phyloP scores from a whole-genome alignment of 176 grass and related monocot genomes.

The Eragrostis curvula region DNA sequence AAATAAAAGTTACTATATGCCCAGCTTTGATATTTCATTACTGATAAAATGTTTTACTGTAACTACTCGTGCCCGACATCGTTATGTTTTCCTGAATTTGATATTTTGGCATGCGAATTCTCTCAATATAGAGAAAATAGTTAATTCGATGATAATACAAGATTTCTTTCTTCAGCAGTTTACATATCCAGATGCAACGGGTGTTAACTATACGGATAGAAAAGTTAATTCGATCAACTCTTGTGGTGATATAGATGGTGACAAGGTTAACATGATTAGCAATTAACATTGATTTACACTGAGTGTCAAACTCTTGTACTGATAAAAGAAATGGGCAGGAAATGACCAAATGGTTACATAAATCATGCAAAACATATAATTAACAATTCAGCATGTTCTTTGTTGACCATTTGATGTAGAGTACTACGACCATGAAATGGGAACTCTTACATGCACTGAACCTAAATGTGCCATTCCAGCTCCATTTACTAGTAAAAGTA shows the following conservation, averaged over 20 bases:
- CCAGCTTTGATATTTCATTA: not conserved
- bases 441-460: constrained; percentile 12
- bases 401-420: constrained; percentile 35
- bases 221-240: constrained; percentile 10
- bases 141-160: not conserved
- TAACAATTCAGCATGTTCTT: constrained; percentile 32
- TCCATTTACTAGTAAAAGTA: constrained; percentile 21
- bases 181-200: constrained; percentile 1
- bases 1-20: not conserved
- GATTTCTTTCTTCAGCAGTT: not conserved
- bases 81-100: constrained; percentile 17
- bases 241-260: not conserved
- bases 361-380: constrained; percentile 34
- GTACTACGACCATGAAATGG: constrained; percentile 30
- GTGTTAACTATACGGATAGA: constrained; percentile 20
- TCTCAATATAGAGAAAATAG: constrained; percentile 10
- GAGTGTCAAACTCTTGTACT: constrained; percentile 14
- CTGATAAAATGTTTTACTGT: not conserved
- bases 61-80: not conserved
- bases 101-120: not conserved
- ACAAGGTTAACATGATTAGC: constrained; percentile 22
- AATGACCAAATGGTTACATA: constrained; percentile 20
- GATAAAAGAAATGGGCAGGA: not conserved
- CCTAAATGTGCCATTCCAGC: constrained; percentile 38
- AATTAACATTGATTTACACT: constrained; percentile 12